A percentile compares a stretch with the other conserved stretches of the same genome.
Conservation (phyloP, 2,329 filamentous ascomycete genomes). For the Trichoderma cornu-damae region DNA sequence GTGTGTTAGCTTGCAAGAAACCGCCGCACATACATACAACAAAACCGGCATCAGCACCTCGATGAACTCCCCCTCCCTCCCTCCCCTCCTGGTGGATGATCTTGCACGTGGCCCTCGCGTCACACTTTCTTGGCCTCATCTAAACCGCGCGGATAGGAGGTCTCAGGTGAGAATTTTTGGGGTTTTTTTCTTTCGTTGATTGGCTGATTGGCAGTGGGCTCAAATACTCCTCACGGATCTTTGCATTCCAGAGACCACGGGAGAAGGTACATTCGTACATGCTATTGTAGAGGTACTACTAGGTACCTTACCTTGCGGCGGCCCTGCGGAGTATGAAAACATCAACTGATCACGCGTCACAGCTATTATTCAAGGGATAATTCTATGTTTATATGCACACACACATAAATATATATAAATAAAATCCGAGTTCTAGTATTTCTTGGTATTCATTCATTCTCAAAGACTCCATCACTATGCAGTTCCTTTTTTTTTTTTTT, state of each 20-base stretch:
- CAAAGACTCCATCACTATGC: background rate
- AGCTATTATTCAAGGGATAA: background rate
- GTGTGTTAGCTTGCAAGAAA: no score
- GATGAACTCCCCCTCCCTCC: no score
- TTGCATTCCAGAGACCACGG: background rate
- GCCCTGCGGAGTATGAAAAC: background rate
- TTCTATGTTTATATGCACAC: no score
- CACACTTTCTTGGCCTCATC: background rate
- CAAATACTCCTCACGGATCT: background rate
- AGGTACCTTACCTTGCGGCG: no score
- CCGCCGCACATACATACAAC: background rate
- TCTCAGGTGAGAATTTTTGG: background rate
- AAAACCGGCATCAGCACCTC: background rate
- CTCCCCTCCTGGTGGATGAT: constrained; percentile 1
- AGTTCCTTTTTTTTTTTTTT: background rate
- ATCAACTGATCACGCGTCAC: background rate
- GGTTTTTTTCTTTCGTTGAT: no score
- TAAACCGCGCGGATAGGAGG: constrained; percentile 10
- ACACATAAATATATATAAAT: background rate
- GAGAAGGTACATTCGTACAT: background rate
- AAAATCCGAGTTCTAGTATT: background rate
- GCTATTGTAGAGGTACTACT: background rate
- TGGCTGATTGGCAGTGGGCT: background rate
- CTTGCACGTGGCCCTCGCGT: constrained; percentile 8
- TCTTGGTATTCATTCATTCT: background rate